phyloP scores from a whole-genome alignment of 768 basidiomycete genomes.

The Aureoboletus auriporus region DNA sequence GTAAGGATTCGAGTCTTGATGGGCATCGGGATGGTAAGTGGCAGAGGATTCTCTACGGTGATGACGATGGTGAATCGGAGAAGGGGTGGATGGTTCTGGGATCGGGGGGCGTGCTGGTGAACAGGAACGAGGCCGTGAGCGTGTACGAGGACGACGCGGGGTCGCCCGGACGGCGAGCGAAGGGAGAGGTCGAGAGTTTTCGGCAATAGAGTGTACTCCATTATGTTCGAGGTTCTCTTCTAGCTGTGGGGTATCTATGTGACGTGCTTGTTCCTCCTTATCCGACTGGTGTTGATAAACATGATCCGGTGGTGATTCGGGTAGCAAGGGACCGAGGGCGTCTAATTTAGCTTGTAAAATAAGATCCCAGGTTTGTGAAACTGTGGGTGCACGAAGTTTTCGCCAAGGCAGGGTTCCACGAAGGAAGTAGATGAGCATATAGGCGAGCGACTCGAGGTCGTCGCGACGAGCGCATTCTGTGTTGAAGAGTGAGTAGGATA shows the following conservation, averaged over 20 bases:
- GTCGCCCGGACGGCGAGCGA: constrained; percentile 1
- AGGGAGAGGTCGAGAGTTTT: constrained; percentile 15
- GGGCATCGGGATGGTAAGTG: constrained; percentile 15
- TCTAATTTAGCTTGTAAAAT: constrained; percentile 72
- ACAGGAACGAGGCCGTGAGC: constrained; percentile 17
- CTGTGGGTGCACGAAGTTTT: constrained; percentile 62
- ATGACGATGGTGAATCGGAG: constrained; percentile 13
- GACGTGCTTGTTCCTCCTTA: background rate
- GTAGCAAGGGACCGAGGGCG: constrained; percentile 36
- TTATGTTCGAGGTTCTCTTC: constrained; percentile 13
- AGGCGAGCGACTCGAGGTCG: constrained; percentile 75
- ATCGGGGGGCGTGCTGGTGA: constrained; percentile 8
- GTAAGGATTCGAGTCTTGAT: constrained; percentile 8
- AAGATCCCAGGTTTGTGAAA: constrained; percentile 70
- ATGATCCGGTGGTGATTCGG: constrained; percentile 13
- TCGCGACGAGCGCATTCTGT: constrained; percentile 73
- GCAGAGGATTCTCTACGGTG: constrained; percentile 18
- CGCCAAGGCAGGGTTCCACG: constrained; percentile 78
- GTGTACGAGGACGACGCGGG: constrained; percentile 12
- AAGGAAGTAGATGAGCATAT: constrained; percentile 81
- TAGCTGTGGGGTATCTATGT: constrained; percentile 3
- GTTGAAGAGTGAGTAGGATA: background rate
- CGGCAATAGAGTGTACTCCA: constrained; percentile 8
- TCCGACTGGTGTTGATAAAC: constrained; percentile 4
- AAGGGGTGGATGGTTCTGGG: constrained; percentile 12